phyloP scores from a whole-genome alignment of 139 green algal species.

The Picochlorum sp. region DNA sequence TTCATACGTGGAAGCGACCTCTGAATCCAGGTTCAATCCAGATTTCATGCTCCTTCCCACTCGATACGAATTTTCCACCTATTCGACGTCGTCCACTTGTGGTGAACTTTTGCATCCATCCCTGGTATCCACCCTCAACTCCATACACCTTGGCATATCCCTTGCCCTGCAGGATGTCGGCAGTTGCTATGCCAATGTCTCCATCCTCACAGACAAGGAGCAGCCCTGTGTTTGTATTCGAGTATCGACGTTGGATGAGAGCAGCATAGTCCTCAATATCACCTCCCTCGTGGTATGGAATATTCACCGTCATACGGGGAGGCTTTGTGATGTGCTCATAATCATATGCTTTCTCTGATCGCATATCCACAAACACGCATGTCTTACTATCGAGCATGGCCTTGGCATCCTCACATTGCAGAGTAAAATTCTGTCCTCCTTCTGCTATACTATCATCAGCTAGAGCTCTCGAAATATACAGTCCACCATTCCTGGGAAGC shows the following conservation, averaged over 20 bases:
- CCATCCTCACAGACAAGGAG: neutral
- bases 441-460: too few relatives aligned
- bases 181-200: neutral
- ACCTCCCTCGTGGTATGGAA: neutral
- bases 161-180: neutral
- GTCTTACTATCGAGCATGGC: neutral
- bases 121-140: neutral
- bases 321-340: neutral
- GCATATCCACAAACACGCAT: conserved; percentile 3
- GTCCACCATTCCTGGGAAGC: too few relatives aligned
- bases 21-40: neutral
- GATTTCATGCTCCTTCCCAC: neutral
- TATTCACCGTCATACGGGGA: neutral
- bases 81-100: neutral
- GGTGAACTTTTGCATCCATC: neutral
- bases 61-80: conserved; percentile 2
- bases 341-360: neutral
- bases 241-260: neutral
- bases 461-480: too few relatives aligned
- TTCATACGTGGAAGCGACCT: neutral
- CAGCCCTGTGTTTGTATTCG: neutral
- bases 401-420: neutral
- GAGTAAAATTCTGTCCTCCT: too few relatives aligned
- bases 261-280: neutral
- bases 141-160: neutral